Base-by-base conservation (phyloP, 305 asterid species). In the Lippia alba region DNA sequence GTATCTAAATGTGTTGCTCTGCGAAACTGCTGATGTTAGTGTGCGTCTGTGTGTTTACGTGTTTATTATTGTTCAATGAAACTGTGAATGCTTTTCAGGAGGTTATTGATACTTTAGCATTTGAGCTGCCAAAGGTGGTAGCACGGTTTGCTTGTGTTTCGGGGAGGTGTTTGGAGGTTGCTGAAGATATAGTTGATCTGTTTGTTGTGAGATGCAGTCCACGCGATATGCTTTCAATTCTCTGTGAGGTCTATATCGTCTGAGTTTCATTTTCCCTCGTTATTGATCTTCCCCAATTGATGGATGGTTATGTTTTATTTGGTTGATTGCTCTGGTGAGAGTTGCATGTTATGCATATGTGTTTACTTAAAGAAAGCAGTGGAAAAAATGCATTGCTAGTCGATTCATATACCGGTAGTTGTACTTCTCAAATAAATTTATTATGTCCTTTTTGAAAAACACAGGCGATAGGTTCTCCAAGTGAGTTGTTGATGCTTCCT, bases 211-310 rank as follows among this genome's bases (percentile, higher is more conserved):
- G 46, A 69, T 87, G 94, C 53, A 76, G 75, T 77, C 90, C 99
- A 3, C 94, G 97, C 0, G 99, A 94, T 55, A 86, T 91, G 99
- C 89, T 91, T 73, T 69, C 99, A n/a, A 76, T 90, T 78, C 86
- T 94, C 53, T 88, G 88, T 69, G 97, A 84, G 81, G 97, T 93
- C 76, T 57, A 66, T 69, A 48, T n/a, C 0, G 41, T 62, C 56
- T 67, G 72, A 45, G 15, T 76, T 53, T 40, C 30, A 45, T 53
- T n/a, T 15, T 51, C 45, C 56, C 19, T 61, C 15, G 30, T 17
- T 41, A 14, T n/a, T 19, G 39, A 56, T 48, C n/a, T 17, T 39
- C 39, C 54, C 46, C 40, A 41, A 30, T 46, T 30, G 34, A 40
- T 24, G 0, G 9, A 57, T 56, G 54, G 34, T 49, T 5, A 33